phyloP scores from a whole-genome alignment of 2,329 filamentous ascomycete genomes.

The Alternaria sp. region DNA sequence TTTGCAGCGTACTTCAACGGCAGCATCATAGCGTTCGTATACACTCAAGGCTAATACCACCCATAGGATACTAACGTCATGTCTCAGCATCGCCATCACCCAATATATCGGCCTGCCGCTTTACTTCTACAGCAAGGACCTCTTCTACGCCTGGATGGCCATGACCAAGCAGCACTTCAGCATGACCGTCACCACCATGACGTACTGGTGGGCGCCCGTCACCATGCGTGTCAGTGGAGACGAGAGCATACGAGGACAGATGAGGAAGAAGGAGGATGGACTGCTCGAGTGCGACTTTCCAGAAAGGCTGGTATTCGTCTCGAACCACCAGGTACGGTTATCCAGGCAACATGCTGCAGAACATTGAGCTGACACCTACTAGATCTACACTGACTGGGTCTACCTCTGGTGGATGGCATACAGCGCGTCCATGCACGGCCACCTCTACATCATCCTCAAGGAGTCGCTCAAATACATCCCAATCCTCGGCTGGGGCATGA shows the following conservation, averaged over 20 bases:
- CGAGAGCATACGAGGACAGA: slow-evolving; percentile 75
- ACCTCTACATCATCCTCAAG: slow-evolving; percentile 89
- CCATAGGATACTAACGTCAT: slow-evolving; percentile 31
- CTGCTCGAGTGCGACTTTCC: slow-evolving; percentile 78
- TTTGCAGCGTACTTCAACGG: slow-evolving; percentile 56
- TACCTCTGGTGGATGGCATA: slow-evolving; percentile 95
- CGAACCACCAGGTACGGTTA: slow-evolving; percentile 72
- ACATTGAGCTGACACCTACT: slow-evolving; percentile 16
- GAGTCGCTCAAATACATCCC: slow-evolving; percentile 84
- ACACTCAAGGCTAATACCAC: slow-evolving; percentile 11
- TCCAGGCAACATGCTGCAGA: background rate
- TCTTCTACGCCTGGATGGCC: slow-evolving; percentile 85
- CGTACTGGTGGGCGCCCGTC: slow-evolving; percentile 83
- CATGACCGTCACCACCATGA: slow-evolving; percentile 77
- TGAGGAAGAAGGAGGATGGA: slow-evolving; percentile 71
- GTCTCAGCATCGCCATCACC: slow-evolving; percentile 61
- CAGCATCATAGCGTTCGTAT: slow-evolving; percentile 50
- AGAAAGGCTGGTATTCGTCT: slow-evolving; percentile 79
- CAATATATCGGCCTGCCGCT: slow-evolving; percentile 76
- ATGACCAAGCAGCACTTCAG: slow-evolving; percentile 86
- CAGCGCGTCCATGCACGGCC: slow-evolving; percentile 78
- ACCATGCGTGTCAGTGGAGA: slow-evolving; percentile 82
- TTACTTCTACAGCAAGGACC: slow-evolving; percentile 74
- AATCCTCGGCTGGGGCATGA: slow-evolving; percentile 81
- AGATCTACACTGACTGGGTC: slow-evolving; percentile 87